Percentiles rank a stretch among this genome's conserved stretches.
Evolutionary conservation across 352 stramenopile genomes (phyloP).

Genomic region (Phytophthora brassicae): DNA sequence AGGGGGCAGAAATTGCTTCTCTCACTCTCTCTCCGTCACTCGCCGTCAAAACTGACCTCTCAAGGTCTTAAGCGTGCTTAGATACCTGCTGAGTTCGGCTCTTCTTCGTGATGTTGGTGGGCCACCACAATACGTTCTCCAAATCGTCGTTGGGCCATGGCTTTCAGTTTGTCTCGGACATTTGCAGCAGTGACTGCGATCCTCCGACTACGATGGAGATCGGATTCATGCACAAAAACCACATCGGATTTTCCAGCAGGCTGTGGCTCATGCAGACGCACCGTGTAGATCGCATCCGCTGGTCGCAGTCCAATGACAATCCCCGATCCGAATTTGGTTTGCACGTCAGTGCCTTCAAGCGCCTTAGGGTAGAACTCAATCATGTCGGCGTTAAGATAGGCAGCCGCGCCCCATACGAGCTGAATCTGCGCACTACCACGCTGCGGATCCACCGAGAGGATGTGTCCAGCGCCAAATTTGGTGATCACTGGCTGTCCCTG

Average conservation of each 20-base stretch:
- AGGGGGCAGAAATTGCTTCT: constrained; percentile 6
- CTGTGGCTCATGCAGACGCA: constrained; percentile 54
- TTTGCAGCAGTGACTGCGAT: constrained; percentile 51
- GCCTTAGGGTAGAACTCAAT: constrained; percentile 76
- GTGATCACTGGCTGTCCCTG: constrained; percentile 76
- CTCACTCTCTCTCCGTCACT: constrained; percentile 16
- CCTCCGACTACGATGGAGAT: constrained; percentile 49
- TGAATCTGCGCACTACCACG: constrained; percentile 58
- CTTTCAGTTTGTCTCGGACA: constrained; percentile 51
- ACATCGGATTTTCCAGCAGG: constrained; percentile 50
- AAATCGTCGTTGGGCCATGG: constrained; percentile 43
- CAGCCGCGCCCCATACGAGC: constrained; percentile 61
- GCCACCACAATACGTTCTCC: constrained; percentile 46
- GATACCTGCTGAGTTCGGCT: constrained; percentile 55
- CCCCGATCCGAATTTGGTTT: constrained; percentile 73
- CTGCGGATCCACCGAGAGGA: constrained; percentile 55
- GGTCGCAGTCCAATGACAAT: constrained; percentile 64
- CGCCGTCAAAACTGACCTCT: constrained; percentile 34
- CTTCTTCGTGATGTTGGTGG: constrained; percentile 41
- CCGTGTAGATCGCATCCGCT: constrained; percentile 76
- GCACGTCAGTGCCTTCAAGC: constrained; percentile 71
- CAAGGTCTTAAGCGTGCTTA: constrained; percentile 25
- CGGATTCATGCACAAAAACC: constrained; percentile 76
- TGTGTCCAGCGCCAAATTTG: constrained; percentile 60
- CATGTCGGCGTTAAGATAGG: constrained; percentile 58